Evolutionary conservation across 306 rosid genomes (phyloP), one percentile per base, ranked within the genome.

Genomic region (Fagus crenata): DNA sequence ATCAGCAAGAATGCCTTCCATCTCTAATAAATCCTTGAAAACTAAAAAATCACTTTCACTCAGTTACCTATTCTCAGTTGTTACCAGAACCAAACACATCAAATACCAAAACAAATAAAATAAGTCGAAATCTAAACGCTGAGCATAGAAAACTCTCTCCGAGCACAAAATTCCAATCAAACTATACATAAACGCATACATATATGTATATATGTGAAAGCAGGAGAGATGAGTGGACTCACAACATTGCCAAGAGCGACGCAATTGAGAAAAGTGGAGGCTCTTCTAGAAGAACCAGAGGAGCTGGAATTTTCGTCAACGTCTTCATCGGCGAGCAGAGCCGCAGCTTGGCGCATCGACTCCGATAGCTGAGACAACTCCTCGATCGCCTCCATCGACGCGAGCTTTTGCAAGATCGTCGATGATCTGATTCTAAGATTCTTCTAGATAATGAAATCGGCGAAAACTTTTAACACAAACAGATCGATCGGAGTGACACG

Each of bases 241-340:
- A 95, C 99, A 80, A 95, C 91, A 84, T 92, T 91, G 84, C 97
- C 99, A 53, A 95, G 96, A 37, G 89, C 93, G n/a, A 92, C 97
- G 40, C 92, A 90, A 86, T 89, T 90, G 76, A 95, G 99, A 68
- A 95, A 95, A 88, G 92, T 95, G 63, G 97, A 86, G 31, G 90
- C 78, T 63, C 99, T 85, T 81, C 88, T 88, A n/a, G n/a, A n/a
- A 76, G 89, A 85, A 75, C 72, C 77, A 28, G 71, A 31, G 72
- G 83, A 73, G 81, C 54, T 69, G 58, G 93, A 73, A 60, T 49
- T 82, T 53, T 95, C 99, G 74, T 95, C 97, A 11, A 95, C 85
- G 61, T 95, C 99, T 80, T 92, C 99, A 71, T 95, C 97, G 61
- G 99, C 97, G 49, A 92, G 97, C 9, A 95, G 67, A 59, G 98